Conservation (phyloP, 225 moss, liverwort and hornwort genomes). For the Sphagnum tenellum region DNA sequence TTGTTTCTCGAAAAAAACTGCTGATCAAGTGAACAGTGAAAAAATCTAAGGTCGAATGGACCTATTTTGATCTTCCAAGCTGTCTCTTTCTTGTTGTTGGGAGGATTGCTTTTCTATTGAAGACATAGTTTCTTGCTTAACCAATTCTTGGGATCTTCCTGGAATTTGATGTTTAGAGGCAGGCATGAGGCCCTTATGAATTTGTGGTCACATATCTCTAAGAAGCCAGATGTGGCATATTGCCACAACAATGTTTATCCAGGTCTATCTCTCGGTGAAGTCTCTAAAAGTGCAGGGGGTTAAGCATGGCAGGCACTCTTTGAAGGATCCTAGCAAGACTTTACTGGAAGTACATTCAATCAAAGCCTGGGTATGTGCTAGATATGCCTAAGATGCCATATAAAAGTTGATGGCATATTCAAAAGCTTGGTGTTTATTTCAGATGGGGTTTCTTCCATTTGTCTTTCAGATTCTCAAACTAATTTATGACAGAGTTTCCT, state of each 20-base stretch:
- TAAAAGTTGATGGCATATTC: not conserved
- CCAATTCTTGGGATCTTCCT: not conserved
- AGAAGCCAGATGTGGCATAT: no score
- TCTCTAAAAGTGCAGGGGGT: not conserved
- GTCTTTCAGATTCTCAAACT: not conserved
- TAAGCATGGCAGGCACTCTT: slow-evolving; percentile 59
- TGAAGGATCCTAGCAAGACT: slow-evolving; percentile 71
- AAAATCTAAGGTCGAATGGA: no score
- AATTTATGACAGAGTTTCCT: not conserved
- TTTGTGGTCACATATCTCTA: not conserved
- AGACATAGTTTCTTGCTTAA: not conserved
- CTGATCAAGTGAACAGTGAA: no score
- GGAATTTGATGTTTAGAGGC: not conserved
- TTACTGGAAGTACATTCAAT: slow-evolving; percentile 75
- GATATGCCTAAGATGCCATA: not conserved
- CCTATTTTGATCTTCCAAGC: no score
- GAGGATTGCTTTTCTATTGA: no score
- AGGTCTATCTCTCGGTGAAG: not conserved
- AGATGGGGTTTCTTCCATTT: not conserved
- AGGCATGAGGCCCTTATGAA: no score
- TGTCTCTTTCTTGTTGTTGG: no score
- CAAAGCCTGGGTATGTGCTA: slow-evolving; percentile 64
- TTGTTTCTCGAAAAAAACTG: no score
- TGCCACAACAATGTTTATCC: no score
- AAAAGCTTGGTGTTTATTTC: not conserved